Conservation (phyloP, 352 stramenopile genomes). For the Globisporangium barbulae region DNA sequence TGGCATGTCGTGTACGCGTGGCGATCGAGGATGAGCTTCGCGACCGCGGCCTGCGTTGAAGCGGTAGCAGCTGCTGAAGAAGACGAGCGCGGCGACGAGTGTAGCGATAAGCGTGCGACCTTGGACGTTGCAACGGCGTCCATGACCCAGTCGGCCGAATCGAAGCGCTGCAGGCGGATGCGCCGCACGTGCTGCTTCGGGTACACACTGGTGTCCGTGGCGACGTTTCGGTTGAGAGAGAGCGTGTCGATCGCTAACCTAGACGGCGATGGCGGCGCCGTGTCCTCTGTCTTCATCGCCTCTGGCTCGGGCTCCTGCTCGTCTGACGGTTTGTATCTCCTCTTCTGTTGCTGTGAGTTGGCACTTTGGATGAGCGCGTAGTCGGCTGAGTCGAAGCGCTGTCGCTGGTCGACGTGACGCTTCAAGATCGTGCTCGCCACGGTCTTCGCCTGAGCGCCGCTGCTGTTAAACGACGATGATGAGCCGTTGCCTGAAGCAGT, state of each 20-base stretch:
- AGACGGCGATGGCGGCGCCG: neutral
- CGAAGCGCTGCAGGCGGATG: constrained; percentile 63
- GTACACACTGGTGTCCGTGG: constrained; percentile 8
- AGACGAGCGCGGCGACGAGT: constrained; percentile 9
- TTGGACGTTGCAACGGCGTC: constrained; percentile 11
- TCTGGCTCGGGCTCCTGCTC: constrained; percentile 18
- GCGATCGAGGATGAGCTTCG: constrained; percentile 57
- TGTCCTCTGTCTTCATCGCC: neutral
- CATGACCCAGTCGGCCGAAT: constrained; percentile 72
- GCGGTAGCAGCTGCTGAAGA: neutral
- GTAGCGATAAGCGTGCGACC: neutral
- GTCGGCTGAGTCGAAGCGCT: constrained; percentile 77
- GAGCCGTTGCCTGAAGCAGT: neutral
- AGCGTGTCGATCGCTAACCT: neutral
- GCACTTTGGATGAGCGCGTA: constrained; percentile 44
- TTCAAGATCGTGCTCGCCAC: constrained; percentile 50
- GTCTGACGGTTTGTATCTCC: neutral
- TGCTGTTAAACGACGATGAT: neutral
- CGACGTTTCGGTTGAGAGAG: neutral
- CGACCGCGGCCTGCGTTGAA: constrained; percentile 22
- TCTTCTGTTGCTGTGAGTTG: neutral
- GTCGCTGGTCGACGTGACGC: constrained; percentile 43
- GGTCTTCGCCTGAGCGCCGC: constrained; percentile 12
- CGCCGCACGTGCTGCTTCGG: constrained; percentile 41
- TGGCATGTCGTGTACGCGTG: constrained; percentile 52